Conservation (phyloP, 331 rosid genomes). For the Telfairia occidentalis region DNA sequence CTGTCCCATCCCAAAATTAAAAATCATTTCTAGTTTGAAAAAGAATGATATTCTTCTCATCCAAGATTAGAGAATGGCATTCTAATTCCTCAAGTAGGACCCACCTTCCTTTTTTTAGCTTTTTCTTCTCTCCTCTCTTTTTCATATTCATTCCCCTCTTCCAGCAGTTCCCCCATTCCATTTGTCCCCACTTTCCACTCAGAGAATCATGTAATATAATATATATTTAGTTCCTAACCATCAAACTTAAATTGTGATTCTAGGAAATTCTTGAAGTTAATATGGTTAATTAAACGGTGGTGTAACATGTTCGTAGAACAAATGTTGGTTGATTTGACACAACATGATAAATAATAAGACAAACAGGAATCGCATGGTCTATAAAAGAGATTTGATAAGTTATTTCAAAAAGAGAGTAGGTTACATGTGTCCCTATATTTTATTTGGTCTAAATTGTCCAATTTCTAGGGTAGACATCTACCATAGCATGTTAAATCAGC, state of each 20-base stretch:
- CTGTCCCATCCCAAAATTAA: background rate
- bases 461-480: no score
- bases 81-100: slow-evolving; percentile 1
- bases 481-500: no score
- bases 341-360: no score
- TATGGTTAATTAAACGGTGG: no score
- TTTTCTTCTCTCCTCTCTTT: background rate
- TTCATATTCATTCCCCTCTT: background rate
- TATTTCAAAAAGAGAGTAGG: no score
- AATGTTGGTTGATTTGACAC: no score
- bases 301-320: no score
- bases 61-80: slow-evolving; percentile 9
- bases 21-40: background rate
- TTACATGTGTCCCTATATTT: no score
- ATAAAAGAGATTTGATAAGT: no score
- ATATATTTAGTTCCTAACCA: background rate
- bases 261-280: no score
- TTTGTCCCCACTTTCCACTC: background rate
- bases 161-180: background rate
- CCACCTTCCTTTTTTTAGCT: background rate
- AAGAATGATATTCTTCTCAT: slow-evolving; percentile 5
- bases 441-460: no score
- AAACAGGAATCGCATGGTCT: no score
- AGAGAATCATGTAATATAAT: background rate
- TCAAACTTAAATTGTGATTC: background rate